Conservation (phyloP, 179 eudicot species). For the Beta macrorhiza region DNA sequence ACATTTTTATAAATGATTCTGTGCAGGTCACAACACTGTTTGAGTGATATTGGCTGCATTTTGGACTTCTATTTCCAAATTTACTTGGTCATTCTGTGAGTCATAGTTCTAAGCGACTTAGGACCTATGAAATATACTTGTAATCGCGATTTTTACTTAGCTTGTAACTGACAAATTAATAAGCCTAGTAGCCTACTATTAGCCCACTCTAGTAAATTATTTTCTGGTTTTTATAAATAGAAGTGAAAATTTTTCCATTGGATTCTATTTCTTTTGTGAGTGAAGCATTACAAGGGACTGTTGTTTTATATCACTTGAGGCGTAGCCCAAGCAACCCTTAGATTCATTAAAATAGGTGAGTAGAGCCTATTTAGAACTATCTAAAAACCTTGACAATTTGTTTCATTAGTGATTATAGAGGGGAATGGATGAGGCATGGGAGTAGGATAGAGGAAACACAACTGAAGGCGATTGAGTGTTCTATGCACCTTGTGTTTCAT, state of each 20-base stretch:
- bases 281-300: neutral
- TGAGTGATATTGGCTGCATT: neutral
- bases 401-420: neutral
- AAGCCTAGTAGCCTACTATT: too few relatives aligned
- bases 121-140: too few relatives aligned
- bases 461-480: too few relatives aligned
- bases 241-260: neutral
- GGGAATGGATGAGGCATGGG: neutral
- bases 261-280: neutral
- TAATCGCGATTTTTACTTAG: too few relatives aligned
- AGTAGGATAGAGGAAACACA: neutral
- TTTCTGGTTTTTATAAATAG: neutral
- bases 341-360: neutral
- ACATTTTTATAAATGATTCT: too few relatives aligned
- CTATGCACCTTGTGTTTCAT: too few relatives aligned
- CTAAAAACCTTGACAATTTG: neutral
- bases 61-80: neutral
- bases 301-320: neutral
- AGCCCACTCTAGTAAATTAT: too few relatives aligned
- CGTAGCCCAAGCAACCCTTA: neutral
- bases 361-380: neutral
- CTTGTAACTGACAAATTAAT: too few relatives aligned
- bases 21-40: neutral
- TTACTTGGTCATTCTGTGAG: neutral
- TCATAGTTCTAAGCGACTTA: neutral